Percentiles rank a stretch among this genome's conserved stretches.
Conservation (phyloP, 2,329 filamentous ascomycete species). For the Neopestalotiopsis sp. region DNA sequence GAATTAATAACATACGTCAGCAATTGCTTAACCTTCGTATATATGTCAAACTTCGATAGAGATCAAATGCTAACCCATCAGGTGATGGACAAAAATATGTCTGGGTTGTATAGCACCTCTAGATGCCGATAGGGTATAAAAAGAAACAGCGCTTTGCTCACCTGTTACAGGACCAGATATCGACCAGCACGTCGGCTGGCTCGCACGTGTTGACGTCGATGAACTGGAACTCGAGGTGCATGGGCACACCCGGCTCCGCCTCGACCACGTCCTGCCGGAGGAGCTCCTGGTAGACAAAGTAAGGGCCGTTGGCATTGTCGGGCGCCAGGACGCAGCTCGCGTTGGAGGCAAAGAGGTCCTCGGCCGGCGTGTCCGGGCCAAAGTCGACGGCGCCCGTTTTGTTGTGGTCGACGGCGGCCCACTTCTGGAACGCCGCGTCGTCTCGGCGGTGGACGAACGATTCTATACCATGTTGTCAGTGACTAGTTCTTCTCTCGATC, state of each 20-base stretch:
- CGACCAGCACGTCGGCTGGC: slow-evolving; percentile 43
- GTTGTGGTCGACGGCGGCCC: slow-evolving; percentile 43
- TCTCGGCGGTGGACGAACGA: slow-evolving; percentile 37
- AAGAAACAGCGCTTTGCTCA: too few relatives aligned
- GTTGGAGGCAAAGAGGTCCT: slow-evolving; percentile 44
- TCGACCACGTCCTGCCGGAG: slow-evolving; percentile 46
- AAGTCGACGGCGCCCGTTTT: slow-evolving; percentile 37
- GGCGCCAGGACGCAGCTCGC: slow-evolving; percentile 48
- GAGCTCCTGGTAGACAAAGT: slow-evolving; percentile 49
- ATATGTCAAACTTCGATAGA: too few relatives aligned
- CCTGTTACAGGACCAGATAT: slow-evolving; percentile 51
- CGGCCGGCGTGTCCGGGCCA: slow-evolving; percentile 34
- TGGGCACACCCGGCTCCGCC: slow-evolving; percentile 41
- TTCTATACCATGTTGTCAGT: background rate
- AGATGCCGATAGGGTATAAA: too few relatives aligned
- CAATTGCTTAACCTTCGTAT: too few relatives aligned
- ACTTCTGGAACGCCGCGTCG: slow-evolving; percentile 40
- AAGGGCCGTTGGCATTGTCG: slow-evolving; percentile 48
- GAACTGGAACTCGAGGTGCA: slow-evolving; percentile 49
- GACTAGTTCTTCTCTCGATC: too few relatives aligned
- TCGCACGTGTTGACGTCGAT: slow-evolving; percentile 50
- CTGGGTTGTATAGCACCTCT: too few relatives aligned
- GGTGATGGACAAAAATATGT: too few relatives aligned
- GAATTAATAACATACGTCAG: too few relatives aligned
- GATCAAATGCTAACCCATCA: too few relatives aligned